Evolutionary conservation across 2,329 filamentous ascomycete species (phyloP).

Genomic region (Aspergillus sp.): DNA sequence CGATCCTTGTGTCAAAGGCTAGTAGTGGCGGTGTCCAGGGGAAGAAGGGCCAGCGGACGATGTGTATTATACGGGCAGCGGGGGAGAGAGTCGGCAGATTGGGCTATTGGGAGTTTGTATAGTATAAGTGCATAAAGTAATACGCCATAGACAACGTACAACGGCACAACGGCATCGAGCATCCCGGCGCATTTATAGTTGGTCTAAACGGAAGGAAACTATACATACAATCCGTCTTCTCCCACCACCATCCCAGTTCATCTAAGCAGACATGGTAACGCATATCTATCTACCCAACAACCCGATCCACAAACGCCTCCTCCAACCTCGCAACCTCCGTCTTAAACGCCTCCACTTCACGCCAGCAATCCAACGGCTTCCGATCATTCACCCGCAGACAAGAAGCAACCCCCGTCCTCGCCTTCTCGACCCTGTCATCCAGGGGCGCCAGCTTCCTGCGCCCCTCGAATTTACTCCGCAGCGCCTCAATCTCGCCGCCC

Average conservation of each 20-base stretch:
- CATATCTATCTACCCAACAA: constrained; percentile 35
- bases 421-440: constrained; percentile 62
- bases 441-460: constrained; percentile 53
- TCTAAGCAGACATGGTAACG: not conserved
- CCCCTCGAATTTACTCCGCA: constrained; percentile 51
- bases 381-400: constrained; percentile 79
- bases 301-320: constrained; percentile 76
- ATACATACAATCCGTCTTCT: not conserved
- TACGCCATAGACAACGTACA: no score
- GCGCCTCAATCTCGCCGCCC: constrained; percentile 47
- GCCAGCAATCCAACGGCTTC: constrained; percentile 86
- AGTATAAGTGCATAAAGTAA: no score
- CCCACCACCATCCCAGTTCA: not conserved
- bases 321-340: constrained; percentile 78
- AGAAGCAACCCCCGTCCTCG: constrained; percentile 64
- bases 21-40: no score
- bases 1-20: constrained; percentile 53
- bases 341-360: constrained; percentile 86
- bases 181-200: no score
- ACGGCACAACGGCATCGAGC: no score
- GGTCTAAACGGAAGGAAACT: no score
- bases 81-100: no score
- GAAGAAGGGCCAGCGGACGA: no score
- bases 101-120: no score
- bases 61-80: no score